Evolutionary conservation across 495 filamentous ascomycete species (phyloP).

Genomic region (Aspergillus cavernicola): DNA sequence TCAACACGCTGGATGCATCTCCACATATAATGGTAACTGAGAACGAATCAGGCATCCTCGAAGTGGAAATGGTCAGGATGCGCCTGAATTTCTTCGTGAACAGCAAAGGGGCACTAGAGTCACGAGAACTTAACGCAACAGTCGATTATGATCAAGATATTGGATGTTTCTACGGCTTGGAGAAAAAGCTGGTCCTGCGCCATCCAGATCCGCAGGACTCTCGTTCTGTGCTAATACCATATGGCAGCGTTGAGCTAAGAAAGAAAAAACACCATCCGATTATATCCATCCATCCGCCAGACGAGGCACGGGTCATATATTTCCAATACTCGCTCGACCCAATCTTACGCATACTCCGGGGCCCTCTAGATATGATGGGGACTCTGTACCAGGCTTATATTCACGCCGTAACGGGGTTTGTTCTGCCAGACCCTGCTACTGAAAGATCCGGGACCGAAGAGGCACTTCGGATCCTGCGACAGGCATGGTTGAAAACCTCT

Average conservation of each 20-base stretch:
- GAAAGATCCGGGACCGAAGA: constrained; percentile 56
- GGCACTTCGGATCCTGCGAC: constrained; percentile 39
- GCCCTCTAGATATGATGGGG: constrained; percentile 44
- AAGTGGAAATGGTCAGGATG: too few species aligned
- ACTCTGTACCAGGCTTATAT: constrained; percentile 48
- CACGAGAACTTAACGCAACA: constrained; percentile 48
- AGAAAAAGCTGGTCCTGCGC: constrained; percentile 48
- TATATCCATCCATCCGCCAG: too few species aligned
- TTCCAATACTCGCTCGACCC: constrained; percentile 29
- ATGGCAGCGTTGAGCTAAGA: too few species aligned
- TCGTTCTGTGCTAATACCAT: too few species aligned
- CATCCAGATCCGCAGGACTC: background rate
- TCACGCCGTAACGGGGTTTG: constrained; percentile 53
- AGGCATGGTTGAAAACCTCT: constrained; percentile 46
- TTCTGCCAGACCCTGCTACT: constrained; percentile 51
- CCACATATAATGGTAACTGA: constrained; percentile 36
- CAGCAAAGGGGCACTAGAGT: constrained; percentile 29
- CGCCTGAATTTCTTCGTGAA: constrained; percentile 18
- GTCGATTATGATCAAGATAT: constrained; percentile 48
- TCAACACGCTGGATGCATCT: constrained; percentile 25
- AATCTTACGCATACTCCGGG: constrained; percentile 41
- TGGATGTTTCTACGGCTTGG: constrained; percentile 49
- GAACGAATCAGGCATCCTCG: too few species aligned
- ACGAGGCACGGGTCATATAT: too few species aligned
- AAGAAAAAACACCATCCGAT: too few species aligned